phyloP scores from a whole-genome alignment of 768 basidiomycete species.

The Serpula lacrymans region DNA sequence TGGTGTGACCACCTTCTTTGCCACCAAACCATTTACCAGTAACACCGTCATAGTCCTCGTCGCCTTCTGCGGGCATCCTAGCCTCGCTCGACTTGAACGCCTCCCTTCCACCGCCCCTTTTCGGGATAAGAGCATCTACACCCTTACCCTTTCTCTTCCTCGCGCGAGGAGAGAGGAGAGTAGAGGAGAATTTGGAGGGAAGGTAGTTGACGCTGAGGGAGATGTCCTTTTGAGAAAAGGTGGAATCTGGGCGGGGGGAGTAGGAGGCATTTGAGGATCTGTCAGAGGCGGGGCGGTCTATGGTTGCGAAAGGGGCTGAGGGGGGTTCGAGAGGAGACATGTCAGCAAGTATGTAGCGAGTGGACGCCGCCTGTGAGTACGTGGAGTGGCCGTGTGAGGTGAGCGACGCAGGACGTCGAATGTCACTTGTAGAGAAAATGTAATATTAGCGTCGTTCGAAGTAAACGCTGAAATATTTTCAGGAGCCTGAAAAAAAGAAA shows the following conservation, averaged over 20 bases:
- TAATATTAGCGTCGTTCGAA: too few species aligned
- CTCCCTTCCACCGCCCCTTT: constrained; percentile 68
- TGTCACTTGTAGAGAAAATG: constrained; percentile 7
- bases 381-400: constrained; percentile 36
- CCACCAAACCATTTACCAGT: constrained; percentile 36
- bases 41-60: constrained; percentile 53
- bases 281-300: constrained; percentile 4
- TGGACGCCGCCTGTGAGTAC: constrained; percentile 44
- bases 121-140: constrained; percentile 38
- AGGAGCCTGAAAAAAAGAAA: too few species aligned
- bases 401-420: constrained; percentile 30
- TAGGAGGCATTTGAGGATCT: constrained; percentile 16
- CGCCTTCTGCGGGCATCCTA: constrained; percentile 48
- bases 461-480: too few species aligned
- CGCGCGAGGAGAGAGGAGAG: constrained; percentile 40
- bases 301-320: constrained; percentile 33
- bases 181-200: constrained; percentile 67
- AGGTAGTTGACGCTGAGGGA: constrained; percentile 70
- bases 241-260: constrained; percentile 11
- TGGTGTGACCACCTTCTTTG: constrained; percentile 35
- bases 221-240: constrained; percentile 7
- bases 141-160: constrained; percentile 31
- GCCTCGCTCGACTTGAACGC: constrained; percentile 54
- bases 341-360: constrained; percentile 44
- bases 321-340: constrained; percentile 39